Base-by-base conservation (phyloP, 2,329 filamentous ascomycete genomes). In the Pseudogymnoascus sp. region DNA sequence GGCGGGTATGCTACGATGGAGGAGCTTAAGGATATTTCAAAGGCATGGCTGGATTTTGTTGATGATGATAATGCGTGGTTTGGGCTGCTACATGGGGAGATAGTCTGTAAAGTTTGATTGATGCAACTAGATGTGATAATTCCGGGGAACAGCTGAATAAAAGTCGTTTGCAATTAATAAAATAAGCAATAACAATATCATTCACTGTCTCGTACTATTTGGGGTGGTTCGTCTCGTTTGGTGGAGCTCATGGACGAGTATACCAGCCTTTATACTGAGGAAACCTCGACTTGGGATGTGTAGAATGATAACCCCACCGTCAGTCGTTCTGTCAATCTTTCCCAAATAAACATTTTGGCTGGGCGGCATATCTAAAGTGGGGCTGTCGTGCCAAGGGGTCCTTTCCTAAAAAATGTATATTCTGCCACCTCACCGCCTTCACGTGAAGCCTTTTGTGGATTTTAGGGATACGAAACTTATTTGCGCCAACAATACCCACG, bases 31-130 rank as follows among this genome's bases (percentile, higher is more conserved):
- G 30, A 35, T 6, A 74, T 74, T 58, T 69, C 67, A 4, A 57
- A 60, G 18, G 73, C 68, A 2, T 77, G 74, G 74, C 66, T 65
- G 58, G 62, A 66, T 22, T 76, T 69, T 68, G 69, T 68, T 7
- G 64, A 68, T 39, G 62, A 72, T 57, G 69, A 74, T 37, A 65
- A 73, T 57, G 73, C 65, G 2, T 75, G 73, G 73, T 73, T 73
- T 67, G 70, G 67, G 3, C 28, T 73, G 38, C 43, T 74, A 32
- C 72, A 75, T 68, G 72, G 73, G 16, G 68, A 76, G 66, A 71
- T 75, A 57, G 38, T 75, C 11, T 75, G 73, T 60, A 60, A 3
- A 20, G 39, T 60, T 32, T 54, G 47, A 54, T 30, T 18, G 37
- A 12, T 3, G 12, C 6, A 28, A 14, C 1, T 1, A 8, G 8